These are phyloP conservation scores for Pythium pyrilobum DNA, from an alignment of 352 stramenopile species.

Conservation along the genomic window DNA sequence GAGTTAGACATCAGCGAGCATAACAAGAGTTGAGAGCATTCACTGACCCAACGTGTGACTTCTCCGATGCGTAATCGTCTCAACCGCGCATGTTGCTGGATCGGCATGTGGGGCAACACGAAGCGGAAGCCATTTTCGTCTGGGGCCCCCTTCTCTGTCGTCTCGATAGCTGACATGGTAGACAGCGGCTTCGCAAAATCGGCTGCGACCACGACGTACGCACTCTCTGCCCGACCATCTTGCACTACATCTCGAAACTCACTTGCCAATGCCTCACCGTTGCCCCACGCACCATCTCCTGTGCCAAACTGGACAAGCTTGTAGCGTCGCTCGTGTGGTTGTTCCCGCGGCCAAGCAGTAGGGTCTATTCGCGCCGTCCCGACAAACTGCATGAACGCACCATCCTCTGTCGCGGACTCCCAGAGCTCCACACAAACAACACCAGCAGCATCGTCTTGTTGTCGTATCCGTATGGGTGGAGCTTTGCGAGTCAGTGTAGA, in stretches of 20 bases:
- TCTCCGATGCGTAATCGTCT: conserved; percentile 24
- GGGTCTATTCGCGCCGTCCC: conserved; percentile 18
- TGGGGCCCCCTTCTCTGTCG: not conserved
- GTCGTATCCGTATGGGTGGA: not conserved
- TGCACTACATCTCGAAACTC: no score
- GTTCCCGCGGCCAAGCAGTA: conserved; percentile 14
- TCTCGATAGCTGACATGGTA: not conserved
- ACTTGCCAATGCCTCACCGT: no score
- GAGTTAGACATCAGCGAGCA: not conserved
- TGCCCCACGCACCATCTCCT: no score
- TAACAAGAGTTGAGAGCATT: not conserved
- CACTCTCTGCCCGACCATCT: no score
- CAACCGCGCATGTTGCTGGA: conserved; percentile 18
- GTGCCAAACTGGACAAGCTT: no score
- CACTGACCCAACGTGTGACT: conserved; percentile 32
- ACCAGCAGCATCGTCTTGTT: not conserved
- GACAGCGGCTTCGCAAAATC: not conserved
- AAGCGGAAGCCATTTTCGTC: conserved; percentile 24
- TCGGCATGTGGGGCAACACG: conserved; percentile 17
- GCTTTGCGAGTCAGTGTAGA: not conserved
- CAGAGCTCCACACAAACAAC: conserved; percentile 1
- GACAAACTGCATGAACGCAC: conserved; percentile 25
- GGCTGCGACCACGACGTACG: no score
- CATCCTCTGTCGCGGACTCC: not conserved
- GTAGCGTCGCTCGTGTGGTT: not conserved